Percentiles rank a stretch among this genome's conserved stretches.
These are phyloP conservation scores for Colletotrichum brevisporum DNA, from an alignment of 2,329 filamentous ascomycete species.

Conservation along the genomic window DNA sequence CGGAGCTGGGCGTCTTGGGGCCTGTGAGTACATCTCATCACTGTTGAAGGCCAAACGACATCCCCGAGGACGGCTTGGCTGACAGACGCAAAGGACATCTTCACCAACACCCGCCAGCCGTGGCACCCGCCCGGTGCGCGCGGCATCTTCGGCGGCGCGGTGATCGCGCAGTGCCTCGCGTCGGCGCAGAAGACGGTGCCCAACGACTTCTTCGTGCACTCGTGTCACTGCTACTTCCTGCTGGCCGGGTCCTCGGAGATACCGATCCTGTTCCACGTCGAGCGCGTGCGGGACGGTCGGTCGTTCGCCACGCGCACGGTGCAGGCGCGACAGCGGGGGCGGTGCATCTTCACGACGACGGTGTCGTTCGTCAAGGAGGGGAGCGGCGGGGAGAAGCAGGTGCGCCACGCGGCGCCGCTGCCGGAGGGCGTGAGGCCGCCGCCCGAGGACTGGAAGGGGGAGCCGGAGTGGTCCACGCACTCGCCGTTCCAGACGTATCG, in stretches of 20 bases:
- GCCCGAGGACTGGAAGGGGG: conserved; percentile 54
- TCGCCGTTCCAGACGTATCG: conserved; percentile 64
- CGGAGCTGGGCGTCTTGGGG: conserved; percentile 81
- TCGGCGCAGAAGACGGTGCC: conserved; percentile 92
- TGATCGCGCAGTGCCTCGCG: conserved; percentile 91
- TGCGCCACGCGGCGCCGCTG: conserved; percentile 77
- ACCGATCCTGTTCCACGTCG: conserved; percentile 94
- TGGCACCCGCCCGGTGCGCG: conserved; percentile 95
- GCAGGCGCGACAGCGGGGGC: conserved; percentile 90
- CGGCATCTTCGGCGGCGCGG: conserved; percentile 92
- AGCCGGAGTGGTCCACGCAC: conserved; percentile 65
- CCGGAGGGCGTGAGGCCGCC: conserved; percentile 60
- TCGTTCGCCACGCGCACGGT: conserved; percentile 94
- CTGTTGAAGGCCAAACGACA: background rate
- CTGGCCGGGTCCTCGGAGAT: conserved; percentile 88
- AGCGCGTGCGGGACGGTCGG: conserved; percentile 90
- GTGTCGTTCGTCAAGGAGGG: conserved; percentile 85
- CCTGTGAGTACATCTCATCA: conserved; percentile 66
- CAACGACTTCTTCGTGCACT: conserved; percentile 85
- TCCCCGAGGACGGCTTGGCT: background rate
- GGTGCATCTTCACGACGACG: conserved; percentile 95
- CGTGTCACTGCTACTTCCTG: conserved; percentile 99
- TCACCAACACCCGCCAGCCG: conserved; percentile 91
- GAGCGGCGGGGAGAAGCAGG: conserved; percentile 63
- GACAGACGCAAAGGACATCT: conserved; percentile 76